Evolutionary conservation across 2,329 filamentous ascomycete species (phyloP).

Genomic region (Scedosporium aurantiacum): DNA sequence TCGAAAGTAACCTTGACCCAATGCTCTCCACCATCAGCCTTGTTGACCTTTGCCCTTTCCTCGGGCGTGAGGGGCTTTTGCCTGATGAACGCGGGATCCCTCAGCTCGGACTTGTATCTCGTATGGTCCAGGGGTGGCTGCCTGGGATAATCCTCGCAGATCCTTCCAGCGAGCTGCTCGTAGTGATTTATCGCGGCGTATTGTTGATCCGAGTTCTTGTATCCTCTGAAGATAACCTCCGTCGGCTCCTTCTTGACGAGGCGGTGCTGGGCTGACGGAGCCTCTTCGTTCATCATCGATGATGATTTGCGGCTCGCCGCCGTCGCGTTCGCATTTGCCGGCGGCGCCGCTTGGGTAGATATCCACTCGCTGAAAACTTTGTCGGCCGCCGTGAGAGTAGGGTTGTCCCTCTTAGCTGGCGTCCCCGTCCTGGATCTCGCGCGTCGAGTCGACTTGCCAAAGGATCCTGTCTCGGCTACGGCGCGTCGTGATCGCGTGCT

Average conservation of each 20-base stretch:
- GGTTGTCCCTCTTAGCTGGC: constrained; percentile 47
- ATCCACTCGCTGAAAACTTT: constrained; percentile 51
- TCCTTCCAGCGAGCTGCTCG: constrained; percentile 72
- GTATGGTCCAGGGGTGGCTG: constrained; percentile 62
- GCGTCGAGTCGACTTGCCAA: constrained; percentile 55
- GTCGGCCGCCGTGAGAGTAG: constrained; percentile 50
- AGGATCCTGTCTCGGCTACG: constrained; percentile 51
- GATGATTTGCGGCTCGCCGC: constrained; percentile 20
- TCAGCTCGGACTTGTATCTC: constrained; percentile 63
- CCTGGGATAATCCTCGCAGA: constrained; percentile 89
- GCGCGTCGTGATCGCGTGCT: constrained; percentile 38
- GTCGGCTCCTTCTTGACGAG: constrained; percentile 35
- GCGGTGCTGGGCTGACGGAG: constrained; percentile 24
- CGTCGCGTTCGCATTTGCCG: constrained; percentile 13
- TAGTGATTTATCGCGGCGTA: constrained; percentile 86
- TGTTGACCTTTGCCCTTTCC: constrained; percentile 69
- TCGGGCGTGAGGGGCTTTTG: constrained; percentile 54
- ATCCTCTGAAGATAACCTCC: constrained; percentile 80
- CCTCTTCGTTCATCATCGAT: constrained; percentile 14
- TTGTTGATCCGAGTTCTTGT: constrained; percentile 51
- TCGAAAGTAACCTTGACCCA: constrained; percentile 88
- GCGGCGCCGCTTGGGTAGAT: constrained; percentile 28
- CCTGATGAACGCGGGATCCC: constrained; percentile 60
- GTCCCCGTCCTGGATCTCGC: constrained; percentile 52
- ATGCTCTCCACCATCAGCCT: constrained; percentile 72